Evolutionary conservation across 305 asterid species (phyloP).

Genomic region (Solanum hybrid): DNA sequence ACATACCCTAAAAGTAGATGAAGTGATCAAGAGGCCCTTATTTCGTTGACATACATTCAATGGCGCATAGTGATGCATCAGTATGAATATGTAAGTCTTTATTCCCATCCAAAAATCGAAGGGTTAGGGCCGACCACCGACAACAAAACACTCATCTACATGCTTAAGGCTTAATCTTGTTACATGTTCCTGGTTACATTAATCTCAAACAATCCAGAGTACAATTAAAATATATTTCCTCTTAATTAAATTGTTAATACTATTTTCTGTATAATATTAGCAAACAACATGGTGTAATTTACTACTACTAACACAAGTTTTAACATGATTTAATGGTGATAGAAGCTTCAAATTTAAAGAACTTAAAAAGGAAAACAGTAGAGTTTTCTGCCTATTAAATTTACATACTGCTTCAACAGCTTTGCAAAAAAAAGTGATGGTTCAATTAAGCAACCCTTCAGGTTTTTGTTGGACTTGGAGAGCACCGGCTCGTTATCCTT

Average conservation of each 20-base stretch:
- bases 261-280: background rate
- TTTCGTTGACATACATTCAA: background rate
- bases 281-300: background rate
- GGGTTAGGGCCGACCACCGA: background rate
- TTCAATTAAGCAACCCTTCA: background rate
- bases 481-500: background rate
- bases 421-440: background rate
- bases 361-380: background rate
- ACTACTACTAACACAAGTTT: background rate
- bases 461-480: background rate
- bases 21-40: too few relatives aligned
- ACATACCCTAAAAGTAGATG: background rate
- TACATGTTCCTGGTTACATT: background rate
- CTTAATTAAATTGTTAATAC: background rate
- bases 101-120: too few relatives aligned
- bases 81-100: too few relatives aligned
- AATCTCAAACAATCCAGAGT: background rate
- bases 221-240: background rate
- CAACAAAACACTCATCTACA: background rate
- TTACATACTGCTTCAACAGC: background rate
- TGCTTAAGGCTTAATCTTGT: background rate
- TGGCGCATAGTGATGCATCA: background rate
- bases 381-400: background rate
- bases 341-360: background rate
- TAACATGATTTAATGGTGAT: background rate